phyloP scores from a whole-genome alignment of 495 filamentous ascomycete species.

The Neurospora sp. region DNA sequence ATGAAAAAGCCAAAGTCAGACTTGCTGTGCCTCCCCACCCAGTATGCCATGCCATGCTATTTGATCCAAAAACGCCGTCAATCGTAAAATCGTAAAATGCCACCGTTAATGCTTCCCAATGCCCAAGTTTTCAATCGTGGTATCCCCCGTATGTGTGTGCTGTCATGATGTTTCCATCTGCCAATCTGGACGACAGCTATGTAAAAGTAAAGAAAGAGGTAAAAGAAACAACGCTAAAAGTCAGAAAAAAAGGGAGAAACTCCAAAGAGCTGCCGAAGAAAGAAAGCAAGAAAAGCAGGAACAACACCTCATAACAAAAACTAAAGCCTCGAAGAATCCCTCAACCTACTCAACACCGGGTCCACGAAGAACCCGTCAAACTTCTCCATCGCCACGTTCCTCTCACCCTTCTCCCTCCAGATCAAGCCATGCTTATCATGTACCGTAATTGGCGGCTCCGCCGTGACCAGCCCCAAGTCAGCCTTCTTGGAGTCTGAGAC shows the following conservation, averaged over 20 bases:
- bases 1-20: not conserved
- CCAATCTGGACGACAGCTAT: not conserved
- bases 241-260: not conserved
- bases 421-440: constrained; percentile 14
- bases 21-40: not conserved
- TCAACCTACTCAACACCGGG: not conserved
- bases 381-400: constrained; percentile 10
- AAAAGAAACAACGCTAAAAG: not conserved
- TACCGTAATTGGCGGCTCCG: constrained; percentile 6
- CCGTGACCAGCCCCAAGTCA: constrained; percentile 6
- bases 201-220: not conserved
- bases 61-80: not conserved
- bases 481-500: not conserved
- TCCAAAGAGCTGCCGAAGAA: not conserved
- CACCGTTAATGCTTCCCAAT: not conserved
- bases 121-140: not conserved
- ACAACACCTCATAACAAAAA: not conserved
- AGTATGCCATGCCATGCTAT: not conserved
- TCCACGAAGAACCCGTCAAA: not conserved
- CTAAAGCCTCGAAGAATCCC: constrained; percentile 1
- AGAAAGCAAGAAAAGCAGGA: not conserved
- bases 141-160: not conserved
- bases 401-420: constrained; percentile 10
- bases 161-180: not conserved
- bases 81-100: not conserved